Conservation (phyloP, 75 land plant species). For the Sequoia sempervirens region DNA sequence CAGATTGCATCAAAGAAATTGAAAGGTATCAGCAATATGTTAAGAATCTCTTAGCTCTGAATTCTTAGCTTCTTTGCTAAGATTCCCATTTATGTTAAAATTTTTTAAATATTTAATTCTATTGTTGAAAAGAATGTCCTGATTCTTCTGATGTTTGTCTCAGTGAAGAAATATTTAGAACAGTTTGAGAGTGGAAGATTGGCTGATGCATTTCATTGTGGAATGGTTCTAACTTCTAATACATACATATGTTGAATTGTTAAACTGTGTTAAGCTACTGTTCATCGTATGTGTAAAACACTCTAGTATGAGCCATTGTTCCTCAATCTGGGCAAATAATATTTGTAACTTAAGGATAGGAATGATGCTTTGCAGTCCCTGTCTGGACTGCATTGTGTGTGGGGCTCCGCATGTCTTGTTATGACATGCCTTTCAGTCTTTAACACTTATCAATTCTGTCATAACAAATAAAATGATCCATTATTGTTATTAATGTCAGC, state of each 20-base stretch:
- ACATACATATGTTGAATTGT: background rate
- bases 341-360: background rate
- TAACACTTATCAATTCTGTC: too few species aligned
- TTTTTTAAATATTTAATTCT: background rate
- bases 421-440: too few species aligned
- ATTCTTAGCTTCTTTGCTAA: background rate
- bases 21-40: constrained; percentile 25
- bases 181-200: background rate
- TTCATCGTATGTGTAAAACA: background rate
- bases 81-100: background rate
- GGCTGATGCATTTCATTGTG: background rate
- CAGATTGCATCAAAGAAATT: constrained; percentile 36
- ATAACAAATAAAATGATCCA: too few species aligned
- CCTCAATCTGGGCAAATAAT: background rate
- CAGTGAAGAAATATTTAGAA: background rate
- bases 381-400: background rate
- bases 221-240: background rate
- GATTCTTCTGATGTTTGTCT: background rate
- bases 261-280: background rate
- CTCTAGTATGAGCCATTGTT: background rate
- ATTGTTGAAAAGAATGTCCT: background rate
- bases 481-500: too few species aligned
- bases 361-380: background rate
- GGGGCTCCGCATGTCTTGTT: background rate
- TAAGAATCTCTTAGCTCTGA: background rate